Evolutionary conservation across 2,329 filamentous ascomycete species (phyloP), one percentile per base, ranked within the genome.

Genomic region (Capronia epimyces): DNA sequence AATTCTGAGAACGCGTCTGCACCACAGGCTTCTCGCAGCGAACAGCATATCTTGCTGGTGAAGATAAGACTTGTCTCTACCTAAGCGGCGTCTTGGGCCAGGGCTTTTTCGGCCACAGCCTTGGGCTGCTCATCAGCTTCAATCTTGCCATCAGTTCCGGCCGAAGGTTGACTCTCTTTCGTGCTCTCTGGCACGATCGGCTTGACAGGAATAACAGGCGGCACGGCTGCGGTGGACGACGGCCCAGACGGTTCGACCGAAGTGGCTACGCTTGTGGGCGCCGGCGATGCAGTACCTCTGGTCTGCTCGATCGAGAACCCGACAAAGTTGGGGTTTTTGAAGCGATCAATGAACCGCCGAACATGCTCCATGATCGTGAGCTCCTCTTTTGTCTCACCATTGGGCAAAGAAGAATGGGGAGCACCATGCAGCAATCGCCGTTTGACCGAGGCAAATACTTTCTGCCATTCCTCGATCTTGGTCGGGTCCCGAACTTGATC

Each of bases 271-370:
- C 25, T 27, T 6, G 25, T 27, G 6, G 53, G 53, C 10, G 53
- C 53, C 2, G 54, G 54, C 13, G 54, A 57, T 9, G 39, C 49
- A 20, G 51, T 55, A 2, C 45, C 41, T 20, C 31, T 42, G 1
- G 29, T 16, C 29, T 43, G 42, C 36, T 50, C 48, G 10, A 41
- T 46, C 13, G 55, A 57, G 25, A 59, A 59, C 7, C 57, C 54
- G 21, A 54, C 52, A 39, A 59, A 60, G 16, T 56, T 49, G 13
- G 56, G 58, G 43, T 62, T 62, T 29, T 52, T 56, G 31, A 56
- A 62, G 6, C 54, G 44, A 6, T 53, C 39, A 22, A 60, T 58
- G 36, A 62, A 57, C 12, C 36, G 43, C 13, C 31, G 55, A 18
- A 62, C 43, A 39, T 60, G 58, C 12, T 50, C 50, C 51, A 62